Conservation (phyloP, 2,329 filamentous ascomycete species). For the Blastomyces silverae region DNA sequence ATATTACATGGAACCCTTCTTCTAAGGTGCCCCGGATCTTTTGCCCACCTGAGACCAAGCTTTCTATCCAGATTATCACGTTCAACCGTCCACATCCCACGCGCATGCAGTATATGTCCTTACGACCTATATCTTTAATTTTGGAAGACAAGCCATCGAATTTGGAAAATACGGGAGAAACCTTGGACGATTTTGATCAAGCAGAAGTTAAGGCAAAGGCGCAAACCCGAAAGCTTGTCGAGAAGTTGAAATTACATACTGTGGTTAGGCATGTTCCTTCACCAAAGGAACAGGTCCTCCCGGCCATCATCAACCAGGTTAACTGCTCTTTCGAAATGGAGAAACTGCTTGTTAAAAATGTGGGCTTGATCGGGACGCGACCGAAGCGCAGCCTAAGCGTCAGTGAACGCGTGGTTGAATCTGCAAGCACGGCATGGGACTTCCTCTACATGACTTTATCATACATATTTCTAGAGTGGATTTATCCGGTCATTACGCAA, state of each 20-base stretch:
- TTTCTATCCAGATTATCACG: constrained; percentile 77
- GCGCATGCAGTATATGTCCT: constrained; percentile 93
- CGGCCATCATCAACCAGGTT: constrained; percentile 81
- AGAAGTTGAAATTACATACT: constrained; percentile 83
- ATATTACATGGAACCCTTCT: constrained; percentile 49
- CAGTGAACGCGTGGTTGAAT: constrained; percentile 88
- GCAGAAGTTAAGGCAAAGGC: constrained; percentile 64
- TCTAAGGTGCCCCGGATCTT: constrained; percentile 62
- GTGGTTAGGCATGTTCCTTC: constrained; percentile 70
- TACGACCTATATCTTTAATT: constrained; percentile 80
- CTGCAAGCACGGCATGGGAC: constrained; percentile 77
- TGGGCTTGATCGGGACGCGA: constrained; percentile 72
- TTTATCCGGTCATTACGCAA: constrained; percentile 67
- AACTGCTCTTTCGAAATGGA: constrained; percentile 94
- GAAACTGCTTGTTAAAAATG: constrained; percentile 78
- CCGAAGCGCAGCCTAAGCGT: constrained; percentile 83
- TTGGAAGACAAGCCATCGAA: constrained; percentile 61
- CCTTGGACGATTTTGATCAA: constrained; percentile 56
- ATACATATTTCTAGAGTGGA: constrained; percentile 64
- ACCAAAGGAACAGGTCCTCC: constrained; percentile 72
- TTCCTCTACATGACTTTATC: constrained; percentile 62
- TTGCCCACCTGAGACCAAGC: constrained; percentile 57
- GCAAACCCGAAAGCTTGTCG: constrained; percentile 60
- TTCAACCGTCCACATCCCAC: constrained; percentile 80
- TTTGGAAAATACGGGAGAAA: constrained; percentile 29